Evolutionary conservation across 2,329 filamentous ascomycete genomes (phyloP).

Genomic region (Metarhizium brunneum): DNA sequence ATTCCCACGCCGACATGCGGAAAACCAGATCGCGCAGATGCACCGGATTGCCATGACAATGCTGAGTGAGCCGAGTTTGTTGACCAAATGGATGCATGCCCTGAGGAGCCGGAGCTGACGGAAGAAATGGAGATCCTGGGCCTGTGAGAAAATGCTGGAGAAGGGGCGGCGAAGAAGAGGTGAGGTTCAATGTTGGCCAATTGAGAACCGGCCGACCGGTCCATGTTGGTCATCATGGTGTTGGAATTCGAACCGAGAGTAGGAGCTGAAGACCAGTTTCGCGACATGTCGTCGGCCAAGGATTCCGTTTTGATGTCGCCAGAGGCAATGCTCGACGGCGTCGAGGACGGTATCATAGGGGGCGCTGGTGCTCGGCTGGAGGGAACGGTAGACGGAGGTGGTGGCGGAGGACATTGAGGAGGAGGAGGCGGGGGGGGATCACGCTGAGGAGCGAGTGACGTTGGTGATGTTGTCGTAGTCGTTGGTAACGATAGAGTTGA

Average conservation of each 20-base stretch:
- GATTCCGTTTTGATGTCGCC: constrained; percentile 21
- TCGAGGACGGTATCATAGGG: constrained; percentile 8
- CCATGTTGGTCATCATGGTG: constrained; percentile 5
- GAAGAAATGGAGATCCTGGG: constrained; percentile 39
- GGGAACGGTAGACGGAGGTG: constrained; percentile 15
- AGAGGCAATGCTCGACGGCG: constrained; percentile 12
- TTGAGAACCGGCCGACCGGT: neutral
- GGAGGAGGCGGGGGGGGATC: constrained; percentile 20
- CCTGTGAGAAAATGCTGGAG: constrained; percentile 30
- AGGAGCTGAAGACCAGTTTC: constrained; percentile 12
- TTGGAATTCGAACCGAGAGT: constrained; percentile 6
- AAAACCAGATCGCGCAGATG: constrained; percentile 24
- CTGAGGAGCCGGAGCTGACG: constrained; percentile 39
- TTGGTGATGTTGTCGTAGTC: neutral
- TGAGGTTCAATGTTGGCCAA: constrained; percentile 12
- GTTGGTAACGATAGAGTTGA: constrained; percentile 3
- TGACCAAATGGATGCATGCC: constrained; percentile 38
- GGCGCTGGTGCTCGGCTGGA: constrained; percentile 11
- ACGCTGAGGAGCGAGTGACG: constrained; percentile 14
- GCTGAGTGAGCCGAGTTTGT: constrained; percentile 30
- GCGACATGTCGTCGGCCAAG: constrained; percentile 18
- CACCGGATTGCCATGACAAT: constrained; percentile 29
- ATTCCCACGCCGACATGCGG: constrained; percentile 18
- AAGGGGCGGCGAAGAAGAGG: constrained; percentile 23
- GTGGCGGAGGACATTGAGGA: constrained; percentile 23